Conservation (phyloP, 345 rosid genomes). For the Iberis pinnata region DNA sequence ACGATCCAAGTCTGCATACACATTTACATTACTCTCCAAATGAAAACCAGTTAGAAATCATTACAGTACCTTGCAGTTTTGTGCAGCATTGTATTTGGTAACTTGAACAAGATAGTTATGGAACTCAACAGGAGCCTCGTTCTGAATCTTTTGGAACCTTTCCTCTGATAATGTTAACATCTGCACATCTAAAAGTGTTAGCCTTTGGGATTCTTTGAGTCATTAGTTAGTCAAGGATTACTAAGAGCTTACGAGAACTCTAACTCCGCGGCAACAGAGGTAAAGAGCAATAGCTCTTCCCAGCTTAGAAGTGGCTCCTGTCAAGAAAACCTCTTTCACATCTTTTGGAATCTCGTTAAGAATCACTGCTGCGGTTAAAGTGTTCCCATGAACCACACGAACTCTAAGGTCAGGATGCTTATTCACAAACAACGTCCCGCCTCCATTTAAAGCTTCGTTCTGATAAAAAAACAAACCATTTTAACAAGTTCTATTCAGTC, state of each 20-base stretch:
- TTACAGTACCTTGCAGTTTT: slow-evolving; percentile 62
- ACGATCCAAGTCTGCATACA: slow-evolving; percentile 80
- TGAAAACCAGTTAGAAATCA: background rate
- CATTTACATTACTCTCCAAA: background rate
- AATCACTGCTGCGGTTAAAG: slow-evolving; percentile 94
- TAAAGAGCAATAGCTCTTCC: slow-evolving; percentile 96
- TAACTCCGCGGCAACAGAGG: slow-evolving; percentile 66
- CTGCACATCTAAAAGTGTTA: slow-evolving; percentile 33
- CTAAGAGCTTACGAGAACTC: slow-evolving; percentile 66
- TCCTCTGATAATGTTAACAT: slow-evolving; percentile 84
- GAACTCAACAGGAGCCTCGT: slow-evolving; percentile 71
- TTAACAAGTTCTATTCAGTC: slow-evolving; percentile 6
- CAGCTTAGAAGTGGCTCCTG: slow-evolving; percentile 98
- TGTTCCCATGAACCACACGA: slow-evolving; percentile 93
- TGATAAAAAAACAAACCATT: slow-evolving; percentile 19
- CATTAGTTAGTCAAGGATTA: background rate
- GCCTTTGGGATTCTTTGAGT: background rate
- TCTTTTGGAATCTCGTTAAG: slow-evolving; percentile 66
- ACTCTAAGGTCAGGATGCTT: slow-evolving; percentile 75
- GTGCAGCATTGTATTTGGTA: slow-evolving; percentile 85
- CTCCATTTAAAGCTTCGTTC: slow-evolving; percentile 96
- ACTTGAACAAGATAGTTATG: slow-evolving; percentile 87
- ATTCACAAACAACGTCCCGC: slow-evolving; percentile 83
- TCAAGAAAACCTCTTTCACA: slow-evolving; percentile 73
- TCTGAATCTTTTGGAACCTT: slow-evolving; percentile 77